Evolutionary conservation across 2,329 filamentous ascomycete species (phyloP), one percentile per base, ranked within the genome.

Genomic region (Trichoderma sp.): DNA sequence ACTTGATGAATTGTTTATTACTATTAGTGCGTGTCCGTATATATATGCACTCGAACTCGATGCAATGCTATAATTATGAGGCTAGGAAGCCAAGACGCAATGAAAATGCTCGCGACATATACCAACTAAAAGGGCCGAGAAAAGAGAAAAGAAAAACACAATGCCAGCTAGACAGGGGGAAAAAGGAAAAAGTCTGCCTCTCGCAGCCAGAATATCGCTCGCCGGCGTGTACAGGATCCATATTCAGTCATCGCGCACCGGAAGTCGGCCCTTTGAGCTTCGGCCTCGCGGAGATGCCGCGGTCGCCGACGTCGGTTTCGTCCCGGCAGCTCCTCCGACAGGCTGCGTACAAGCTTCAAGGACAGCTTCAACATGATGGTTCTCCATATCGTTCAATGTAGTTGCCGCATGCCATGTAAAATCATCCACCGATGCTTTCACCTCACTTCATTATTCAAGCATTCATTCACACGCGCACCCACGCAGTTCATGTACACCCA

Each of bases 241-340:
- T 56, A 60, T 38, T 24, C 50, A 45, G 27, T n/a, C 59, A 63
- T 38, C 59, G 59, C 11, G 38, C 8, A 60, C 60, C 69, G 71
- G 71, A 65, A 29, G 60, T 73, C 71, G 71, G 71, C 35, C 31
- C 60, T 35, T 62, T 24, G 24, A n/a, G 41, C 27, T 65, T 73
- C 71, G 60, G 71, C 60, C 41, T 73, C 71, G 60, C 60, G 71
- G 71, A 53, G 21, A 65, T 65, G 21, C 53, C 71, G 45, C 71
- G 41, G 60, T 33, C 60, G 71, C 59, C 60, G 71, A 65, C 60
- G 45, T 35, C 60, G 60, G 41, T 27, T 65, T 64, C 31, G 41
- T 6, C 29, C 29, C 64, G 53, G 45, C 33, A 50, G n/a, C 35
- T 8, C 50, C 50, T 27, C 56, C 72, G 24, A 33, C 72, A 50